Conservation (phyloP, 768 basidiomycete genomes). For the Russula olivacea region DNA sequence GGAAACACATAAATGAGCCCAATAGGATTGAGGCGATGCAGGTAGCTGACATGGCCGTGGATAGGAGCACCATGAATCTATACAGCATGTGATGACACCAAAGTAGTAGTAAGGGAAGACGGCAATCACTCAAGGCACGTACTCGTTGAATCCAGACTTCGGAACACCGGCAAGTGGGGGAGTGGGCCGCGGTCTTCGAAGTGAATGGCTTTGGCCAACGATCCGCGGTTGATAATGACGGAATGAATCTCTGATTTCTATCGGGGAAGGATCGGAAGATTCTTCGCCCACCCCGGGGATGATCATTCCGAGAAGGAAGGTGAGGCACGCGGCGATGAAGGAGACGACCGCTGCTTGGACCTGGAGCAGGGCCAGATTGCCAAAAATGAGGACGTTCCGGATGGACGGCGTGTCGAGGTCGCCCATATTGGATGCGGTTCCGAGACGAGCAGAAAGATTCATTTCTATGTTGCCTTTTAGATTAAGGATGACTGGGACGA, state of each 20-base stretch:
- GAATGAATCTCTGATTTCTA: neutral
- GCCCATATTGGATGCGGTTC: constrained; percentile 91
- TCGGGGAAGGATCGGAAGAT: constrained; percentile 3
- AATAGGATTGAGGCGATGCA: constrained; percentile 71
- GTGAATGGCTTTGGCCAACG: neutral
- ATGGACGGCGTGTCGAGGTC: constrained; percentile 69
- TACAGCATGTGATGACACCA: neutral
- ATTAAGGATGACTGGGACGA: constrained; percentile 90
- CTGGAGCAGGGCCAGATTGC: constrained; percentile 83
- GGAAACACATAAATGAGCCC: constrained; percentile 87
- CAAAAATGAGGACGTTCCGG: constrained; percentile 62
- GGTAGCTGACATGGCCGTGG: constrained; percentile 75
- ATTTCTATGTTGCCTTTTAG: constrained; percentile 99
- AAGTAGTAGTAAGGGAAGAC: neutral
- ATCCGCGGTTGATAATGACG: constrained; percentile 3
- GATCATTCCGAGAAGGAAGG: constrained; percentile 64
- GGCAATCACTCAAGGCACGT: constrained; percentile 1
- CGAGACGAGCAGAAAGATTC: constrained; percentile 94
- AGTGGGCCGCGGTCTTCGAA: constrained; percentile 11
- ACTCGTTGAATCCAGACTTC: constrained; percentile 24
- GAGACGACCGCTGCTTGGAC: constrained; percentile 91
- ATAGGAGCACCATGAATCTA: constrained; percentile 72
- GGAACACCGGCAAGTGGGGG: neutral
- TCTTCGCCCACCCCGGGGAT: constrained; percentile 37
- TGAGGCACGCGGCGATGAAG: constrained; percentile 73